Evolutionary conservation across 2,329 filamentous ascomycete species (phyloP).

Genomic region (Hymenoscyphus salicellus): DNA sequence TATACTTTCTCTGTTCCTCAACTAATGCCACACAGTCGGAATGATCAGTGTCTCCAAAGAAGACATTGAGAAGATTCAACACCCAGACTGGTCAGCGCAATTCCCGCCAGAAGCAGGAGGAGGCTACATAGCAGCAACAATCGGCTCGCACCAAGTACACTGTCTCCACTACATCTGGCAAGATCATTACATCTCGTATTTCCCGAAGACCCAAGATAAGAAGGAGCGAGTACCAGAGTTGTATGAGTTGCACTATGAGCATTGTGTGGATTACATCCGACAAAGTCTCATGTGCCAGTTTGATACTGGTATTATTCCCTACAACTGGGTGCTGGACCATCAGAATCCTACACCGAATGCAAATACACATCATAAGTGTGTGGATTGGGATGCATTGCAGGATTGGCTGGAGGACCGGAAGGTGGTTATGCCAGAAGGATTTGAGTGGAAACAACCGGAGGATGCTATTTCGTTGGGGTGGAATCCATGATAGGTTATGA

Average conservation of each 20-base stretch:
- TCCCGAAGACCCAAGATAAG: background rate
- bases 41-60: background rate
- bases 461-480: background rate
- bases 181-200: constrained; percentile 6
- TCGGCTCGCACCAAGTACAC: constrained; percentile 10
- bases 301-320: background rate
- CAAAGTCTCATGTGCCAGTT: constrained; percentile 8
- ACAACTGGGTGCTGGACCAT: constrained; percentile 2
- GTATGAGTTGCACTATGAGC: constrained; percentile 12
- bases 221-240: constrained; percentile 3
- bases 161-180: constrained; percentile 14
- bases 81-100: constrained; percentile 37
- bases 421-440: constrained; percentile 12
- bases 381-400: constrained; percentile 10
- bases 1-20: background rate
- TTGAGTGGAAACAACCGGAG: constrained; percentile 5
- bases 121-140: constrained; percentile 10
- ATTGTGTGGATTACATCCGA: constrained; percentile 12
- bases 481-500: background rate
- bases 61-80: background rate
- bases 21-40: background rate
- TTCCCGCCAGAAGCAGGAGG: constrained; percentile 11
- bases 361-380: constrained; percentile 7
- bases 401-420: constrained; percentile 9
- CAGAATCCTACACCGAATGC: constrained; percentile 5